Evolutionary conservation across 148 eudicot species (phyloP).

Genomic region (Mesembryanthemum crystallinum): DNA sequence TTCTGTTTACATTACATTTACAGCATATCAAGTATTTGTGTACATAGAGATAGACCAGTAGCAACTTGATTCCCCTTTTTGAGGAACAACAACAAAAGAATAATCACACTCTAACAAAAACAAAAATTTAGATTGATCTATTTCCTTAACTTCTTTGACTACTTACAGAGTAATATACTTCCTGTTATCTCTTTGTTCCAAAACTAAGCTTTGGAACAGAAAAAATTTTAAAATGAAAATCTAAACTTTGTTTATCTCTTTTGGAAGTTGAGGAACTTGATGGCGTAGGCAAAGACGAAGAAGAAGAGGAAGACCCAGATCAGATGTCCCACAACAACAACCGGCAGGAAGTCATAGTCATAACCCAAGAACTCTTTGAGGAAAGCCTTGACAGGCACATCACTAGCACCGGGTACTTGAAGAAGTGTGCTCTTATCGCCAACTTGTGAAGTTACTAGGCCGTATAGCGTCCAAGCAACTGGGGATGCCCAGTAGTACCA

Average conservation of each 20-base stretch:
- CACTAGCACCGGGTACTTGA: constrained; percentile 44
- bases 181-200: neutral
- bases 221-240: neutral
- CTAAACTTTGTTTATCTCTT: constrained; percentile 32
- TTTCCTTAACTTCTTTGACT: neutral
- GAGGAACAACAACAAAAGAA: neutral
- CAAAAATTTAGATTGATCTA: neutral
- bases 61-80: no score
- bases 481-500: constrained; percentile 86
- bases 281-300: constrained; percentile 53
- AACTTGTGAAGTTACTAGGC: constrained; percentile 59
- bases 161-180: neutral
- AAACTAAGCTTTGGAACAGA: neutral
- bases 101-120: neutral
- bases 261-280: constrained; percentile 66
- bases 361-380: constrained; percentile 48
- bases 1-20: neutral
- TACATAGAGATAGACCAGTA: no score
- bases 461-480: constrained; percentile 68
- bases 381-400: constrained; percentile 33
- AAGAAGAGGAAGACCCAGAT: constrained; percentile 49
- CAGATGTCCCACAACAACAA: constrained; percentile 46
- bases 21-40: neutral
- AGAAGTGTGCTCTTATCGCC: constrained; percentile 41
- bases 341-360: constrained; percentile 47